Percentiles rank a stretch among this genome's conserved stretches.
These are phyloP conservation scores for Pichia sp. DNA, from an alignment of 1,139 yeast genomes.

Conservation along the genomic window DNA sequence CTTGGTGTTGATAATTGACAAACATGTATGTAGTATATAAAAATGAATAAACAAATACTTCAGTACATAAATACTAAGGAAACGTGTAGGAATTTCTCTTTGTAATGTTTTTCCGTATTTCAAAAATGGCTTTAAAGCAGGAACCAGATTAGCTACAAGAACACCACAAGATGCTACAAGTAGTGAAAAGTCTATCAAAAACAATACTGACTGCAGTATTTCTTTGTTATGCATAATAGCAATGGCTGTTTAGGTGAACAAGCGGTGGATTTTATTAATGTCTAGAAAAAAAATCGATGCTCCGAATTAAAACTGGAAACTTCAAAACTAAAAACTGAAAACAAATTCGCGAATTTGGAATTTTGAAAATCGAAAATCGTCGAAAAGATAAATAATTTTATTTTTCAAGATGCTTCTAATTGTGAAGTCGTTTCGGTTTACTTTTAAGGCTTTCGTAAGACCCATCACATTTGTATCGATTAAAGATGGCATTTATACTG, in stretches of 20 bases:
- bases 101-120: conserved; percentile 28
- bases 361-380: neutral
- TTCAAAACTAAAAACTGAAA: too few species aligned
- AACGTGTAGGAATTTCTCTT: neutral
- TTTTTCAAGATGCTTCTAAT: neutral
- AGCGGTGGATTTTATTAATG: neutral
- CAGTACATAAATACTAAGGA: conserved; percentile 35
- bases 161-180: conserved; percentile 17
- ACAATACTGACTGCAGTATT: neutral
- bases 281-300: neutral
- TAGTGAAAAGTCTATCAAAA: conserved; percentile 5
- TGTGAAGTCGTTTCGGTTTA: neutral
- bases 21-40: conserved; percentile 32
- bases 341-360: neutral
- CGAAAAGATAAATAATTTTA: neutral
- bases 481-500: conserved; percentile 7
- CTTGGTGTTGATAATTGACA: conserved; percentile 4
- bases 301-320: too few species aligned
- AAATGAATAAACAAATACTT: conserved; percentile 45
- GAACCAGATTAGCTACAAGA: conserved; percentile 14
- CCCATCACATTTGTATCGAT: neutral
- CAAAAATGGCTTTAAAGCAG: conserved; percentile 17
- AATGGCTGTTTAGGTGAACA: neutral
- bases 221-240: neutral
- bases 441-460: neutral